These are phyloP conservation scores for Fraxinus nigra DNA, from an alignment of 305 asterid species.

Conservation along the genomic window DNA sequence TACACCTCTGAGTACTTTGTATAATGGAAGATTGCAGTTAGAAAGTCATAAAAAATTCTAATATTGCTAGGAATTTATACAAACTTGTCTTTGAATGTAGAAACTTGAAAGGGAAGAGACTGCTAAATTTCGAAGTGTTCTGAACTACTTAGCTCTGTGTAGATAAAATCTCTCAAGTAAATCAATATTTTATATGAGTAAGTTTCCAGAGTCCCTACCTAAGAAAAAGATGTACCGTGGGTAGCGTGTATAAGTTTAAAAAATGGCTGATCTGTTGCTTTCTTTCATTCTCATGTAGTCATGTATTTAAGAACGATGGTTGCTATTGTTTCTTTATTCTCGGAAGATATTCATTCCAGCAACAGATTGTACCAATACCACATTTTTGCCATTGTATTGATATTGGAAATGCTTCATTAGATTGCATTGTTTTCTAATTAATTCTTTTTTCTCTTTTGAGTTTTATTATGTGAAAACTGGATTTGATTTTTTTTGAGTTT, in stretches of 20 bases:
- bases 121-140: not conserved
- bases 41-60: slow-evolving; percentile 8
- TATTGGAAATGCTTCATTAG: slow-evolving; percentile 15
- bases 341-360: not conserved
- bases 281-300: not conserved
- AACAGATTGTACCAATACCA: not conserved
- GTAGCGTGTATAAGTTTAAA: not conserved
- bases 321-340: not conserved
- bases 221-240: not conserved
- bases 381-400: slow-evolving; percentile 7
- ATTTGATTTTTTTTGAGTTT: slow-evolving; percentile 24
- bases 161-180: not conserved
- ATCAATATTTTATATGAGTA: slow-evolving; percentile 1
- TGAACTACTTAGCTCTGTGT: not conserved
- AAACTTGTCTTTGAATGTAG: slow-evolving; percentile 6
- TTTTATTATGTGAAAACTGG: slow-evolving; percentile 20
- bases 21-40: slow-evolving; percentile 8
- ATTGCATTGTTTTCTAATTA: slow-evolving; percentile 4
- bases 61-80: slow-evolving; percentile 10
- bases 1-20: slow-evolving; percentile 7
- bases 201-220: not conserved
- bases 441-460: slow-evolving; percentile 20
- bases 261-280: slow-evolving; percentile 2
- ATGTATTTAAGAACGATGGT: not conserved
- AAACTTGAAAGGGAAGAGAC: not conserved